phyloP scores from a whole-genome alignment of 805 yeast genomes.

The Monosporozyma solicola region DNA sequence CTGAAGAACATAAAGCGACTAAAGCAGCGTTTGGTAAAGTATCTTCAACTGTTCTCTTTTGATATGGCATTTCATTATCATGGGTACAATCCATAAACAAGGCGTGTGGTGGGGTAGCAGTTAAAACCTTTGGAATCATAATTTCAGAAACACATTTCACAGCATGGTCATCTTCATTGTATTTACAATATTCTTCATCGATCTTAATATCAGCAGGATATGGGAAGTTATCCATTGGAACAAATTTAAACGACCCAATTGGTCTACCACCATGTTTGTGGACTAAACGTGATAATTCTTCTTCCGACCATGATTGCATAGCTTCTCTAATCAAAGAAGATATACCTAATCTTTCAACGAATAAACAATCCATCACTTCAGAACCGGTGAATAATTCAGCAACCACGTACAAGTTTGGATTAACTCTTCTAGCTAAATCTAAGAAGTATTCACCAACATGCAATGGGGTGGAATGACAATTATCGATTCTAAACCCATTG shows the following conservation, averaged over 20 bases:
- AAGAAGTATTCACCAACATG: constrained; percentile 87
- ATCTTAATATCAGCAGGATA: constrained; percentile 49
- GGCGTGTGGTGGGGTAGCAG: constrained; percentile 79
- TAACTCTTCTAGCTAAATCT: constrained; percentile 77
- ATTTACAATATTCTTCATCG: constrained; percentile 19
- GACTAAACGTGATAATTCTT: constrained; percentile 74
- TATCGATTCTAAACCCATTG: constrained; percentile 87
- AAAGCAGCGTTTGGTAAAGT: constrained; percentile 92
- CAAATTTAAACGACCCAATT: constrained; percentile 79
- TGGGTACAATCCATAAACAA: constrained; percentile 97
- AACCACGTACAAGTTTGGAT: constrained; percentile 83
- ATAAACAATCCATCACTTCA: constrained; percentile 79
- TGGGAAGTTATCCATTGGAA: constrained; percentile 66
- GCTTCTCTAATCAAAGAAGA: constrained; percentile 90
- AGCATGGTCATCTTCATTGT: constrained; percentile 11
- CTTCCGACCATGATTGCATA: constrained; percentile 90
- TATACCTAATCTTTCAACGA: constrained; percentile 84
- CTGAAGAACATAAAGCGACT: constrained; percentile 86
- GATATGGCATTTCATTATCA: constrained; percentile 84
- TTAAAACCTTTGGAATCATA: constrained; percentile 56
- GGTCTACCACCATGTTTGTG: constrained; percentile 95
- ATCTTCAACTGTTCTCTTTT: constrained; percentile 88
- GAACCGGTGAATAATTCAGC: constrained; percentile 94
- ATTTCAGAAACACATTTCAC: constrained; percentile 44
- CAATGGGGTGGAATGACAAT: constrained; percentile 92